Base-by-base conservation (phyloP, 306 rosid genomes). In the Canavalia ensiformis region DNA sequence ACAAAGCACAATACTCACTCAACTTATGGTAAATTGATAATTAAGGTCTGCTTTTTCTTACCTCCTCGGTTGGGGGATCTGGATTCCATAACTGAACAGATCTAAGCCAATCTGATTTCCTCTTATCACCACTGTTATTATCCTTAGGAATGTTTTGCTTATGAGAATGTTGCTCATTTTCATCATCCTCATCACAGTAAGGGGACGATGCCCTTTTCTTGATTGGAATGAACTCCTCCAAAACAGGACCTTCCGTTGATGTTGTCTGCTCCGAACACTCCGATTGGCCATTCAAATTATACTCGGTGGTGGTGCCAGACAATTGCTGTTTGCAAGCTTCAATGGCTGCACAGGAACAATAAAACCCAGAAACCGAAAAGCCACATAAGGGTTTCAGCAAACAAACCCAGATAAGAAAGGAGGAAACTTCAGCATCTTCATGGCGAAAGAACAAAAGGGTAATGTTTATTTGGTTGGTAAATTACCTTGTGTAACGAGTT, bases 31-130 rank as follows among this genome's bases (percentile, higher is more conserved):
- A 52, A 78, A 18, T 52, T 45, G 37, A 76, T 0, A 69, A 68
- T 34, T 39, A 64, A 70, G 44, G 44, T 25, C 18, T 33, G 12
- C 4, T 5, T 57, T 28, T 46, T 66, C 69, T 79, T 85, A 95
- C 98, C 94, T 90, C 90, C 45, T 83, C 83, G 28, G 78, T 63
- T 35, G 87, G 83, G 66, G 90, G 85, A 86, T 89, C 92, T 80
- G 96, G 86, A 66, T 89, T 91, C 97, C 99, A 93, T 7, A 93
- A 83, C 89, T 91, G 99, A 82, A 89, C 95, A 57, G 99, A 95
- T 86, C 92, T 90, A 72, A 95, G 97, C 99, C 99, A 95, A 68
- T 95, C 99, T 1, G 89, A 83, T 81, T 90, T 91, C 64, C 33
- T 87, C 72, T 81, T 80, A 78, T 87, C 92, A 71, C n/a, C 42